phyloP scores from a whole-genome alignment of 345 rosid genomes.

The Sonneratia alba region DNA sequence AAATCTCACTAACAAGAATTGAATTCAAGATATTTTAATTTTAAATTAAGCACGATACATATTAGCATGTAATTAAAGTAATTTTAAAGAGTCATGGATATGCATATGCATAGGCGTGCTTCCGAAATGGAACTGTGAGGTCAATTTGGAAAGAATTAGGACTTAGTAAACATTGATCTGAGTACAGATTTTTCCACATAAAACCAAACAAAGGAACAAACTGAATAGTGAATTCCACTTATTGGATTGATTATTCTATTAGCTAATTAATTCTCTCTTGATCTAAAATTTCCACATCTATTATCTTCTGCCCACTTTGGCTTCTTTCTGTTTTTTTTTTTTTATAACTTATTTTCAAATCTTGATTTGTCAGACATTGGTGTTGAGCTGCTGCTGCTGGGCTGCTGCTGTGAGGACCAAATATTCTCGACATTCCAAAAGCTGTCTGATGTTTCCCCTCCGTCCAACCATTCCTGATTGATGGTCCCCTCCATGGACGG shows the following conservation, averaged over 20 bases:
- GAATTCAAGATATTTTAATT: no score
- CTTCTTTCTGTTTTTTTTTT: background rate
- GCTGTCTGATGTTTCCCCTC: constrained; percentile 49
- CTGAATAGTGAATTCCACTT: background rate
- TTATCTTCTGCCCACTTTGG: background rate
- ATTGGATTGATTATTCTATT: background rate
- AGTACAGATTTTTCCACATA: background rate
- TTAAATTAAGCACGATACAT: no score
- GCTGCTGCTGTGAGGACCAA: constrained; percentile 60
- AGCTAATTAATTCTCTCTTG: background rate
- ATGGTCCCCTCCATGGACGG: constrained; percentile 38
- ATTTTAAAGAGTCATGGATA: background rate
- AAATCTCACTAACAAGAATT: no score
- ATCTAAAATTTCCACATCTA: background rate
- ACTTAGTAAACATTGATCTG: background rate
- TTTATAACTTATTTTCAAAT: no score
- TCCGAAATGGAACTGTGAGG: background rate
- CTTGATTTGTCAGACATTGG: constrained; percentile 10
- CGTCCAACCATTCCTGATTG: constrained; percentile 33
- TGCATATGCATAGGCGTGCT: background rate
- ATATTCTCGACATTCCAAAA: constrained; percentile 67
- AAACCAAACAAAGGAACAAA: background rate
- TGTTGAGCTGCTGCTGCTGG: constrained; percentile 64
- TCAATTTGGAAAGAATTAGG: background rate
- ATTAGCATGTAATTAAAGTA: background rate